phyloP scores from a whole-genome alignment of 2,329 filamentous ascomycete species.

The Phialophora chinensis region DNA sequence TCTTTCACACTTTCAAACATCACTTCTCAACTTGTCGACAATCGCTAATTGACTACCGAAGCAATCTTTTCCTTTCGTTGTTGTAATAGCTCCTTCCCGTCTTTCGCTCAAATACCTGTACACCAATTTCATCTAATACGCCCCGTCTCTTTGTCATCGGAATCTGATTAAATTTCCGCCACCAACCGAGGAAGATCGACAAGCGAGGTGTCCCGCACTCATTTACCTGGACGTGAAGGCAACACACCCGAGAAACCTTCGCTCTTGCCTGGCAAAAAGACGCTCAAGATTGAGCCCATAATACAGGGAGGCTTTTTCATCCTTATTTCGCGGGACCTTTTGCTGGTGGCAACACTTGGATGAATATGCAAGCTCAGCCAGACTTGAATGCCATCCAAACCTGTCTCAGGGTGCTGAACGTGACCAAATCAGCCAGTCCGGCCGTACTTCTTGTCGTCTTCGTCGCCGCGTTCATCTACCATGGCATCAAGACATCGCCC shows the following conservation, averaged over 20 bases:
- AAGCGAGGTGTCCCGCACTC: slow-evolving; percentile 22
- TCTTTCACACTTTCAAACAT: slow-evolving; percentile 19
- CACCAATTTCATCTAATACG: slow-evolving; percentile 11
- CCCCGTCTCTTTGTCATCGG: slow-evolving; percentile 9
- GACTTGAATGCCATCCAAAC: slow-evolving; percentile 32
- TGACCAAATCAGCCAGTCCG: slow-evolving; percentile 60
- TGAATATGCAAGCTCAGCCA: slow-evolving; percentile 32
- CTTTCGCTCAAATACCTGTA: slow-evolving; percentile 29
- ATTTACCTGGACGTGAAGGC: slow-evolving; percentile 9
- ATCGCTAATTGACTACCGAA: slow-evolving; percentile 28
- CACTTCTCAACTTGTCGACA: slow-evolving; percentile 30
- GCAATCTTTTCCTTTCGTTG: slow-evolving; percentile 26
- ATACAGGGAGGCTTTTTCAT: slow-evolving; percentile 37
- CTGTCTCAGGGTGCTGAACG: slow-evolving; percentile 35
- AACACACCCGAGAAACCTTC: slow-evolving; percentile 10
- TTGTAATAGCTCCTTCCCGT: slow-evolving; percentile 34
- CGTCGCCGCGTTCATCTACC: slow-evolving; percentile 64
- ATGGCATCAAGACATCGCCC: slow-evolving; percentile 63
- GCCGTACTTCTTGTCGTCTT: slow-evolving; percentile 70
- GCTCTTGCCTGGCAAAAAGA: slow-evolving; percentile 4
- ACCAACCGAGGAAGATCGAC: slow-evolving; percentile 28
- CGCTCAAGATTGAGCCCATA: slow-evolving; percentile 10
- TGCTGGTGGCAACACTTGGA: slow-evolving; percentile 17
- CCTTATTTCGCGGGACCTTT: slow-evolving; percentile 31
- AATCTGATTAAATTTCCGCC: slow-evolving; percentile 10